Conservation (phyloP, 2,329 filamentous ascomycete species). For the Trichophyton equinum region DNA sequence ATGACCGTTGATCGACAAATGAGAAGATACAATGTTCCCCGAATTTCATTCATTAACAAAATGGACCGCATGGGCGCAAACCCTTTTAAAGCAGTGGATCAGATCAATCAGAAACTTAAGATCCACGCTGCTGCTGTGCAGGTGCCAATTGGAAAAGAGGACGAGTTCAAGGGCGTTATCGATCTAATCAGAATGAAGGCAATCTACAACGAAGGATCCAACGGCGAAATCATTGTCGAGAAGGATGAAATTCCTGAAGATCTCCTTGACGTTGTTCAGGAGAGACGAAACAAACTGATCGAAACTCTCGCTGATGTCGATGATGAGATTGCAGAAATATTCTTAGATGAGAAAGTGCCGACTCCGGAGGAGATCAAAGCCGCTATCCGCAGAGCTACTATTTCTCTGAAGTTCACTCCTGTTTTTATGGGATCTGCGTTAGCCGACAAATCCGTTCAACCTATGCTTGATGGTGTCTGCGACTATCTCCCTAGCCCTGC, state of each 20-base stretch:
- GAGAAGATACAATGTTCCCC: slow-evolving; percentile 92
- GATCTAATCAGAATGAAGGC: slow-evolving; percentile 87
- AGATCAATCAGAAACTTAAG: slow-evolving; percentile 94
- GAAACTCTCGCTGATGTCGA: slow-evolving; percentile 96
- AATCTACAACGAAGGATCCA: slow-evolving; percentile 77
- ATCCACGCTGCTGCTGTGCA: slow-evolving; percentile 87
- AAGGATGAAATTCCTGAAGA: slow-evolving; percentile 75
- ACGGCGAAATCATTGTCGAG: slow-evolving; percentile 63
- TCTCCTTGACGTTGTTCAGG: slow-evolving; percentile 59
- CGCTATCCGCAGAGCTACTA: slow-evolving; percentile 84
- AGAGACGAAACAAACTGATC: slow-evolving; percentile 75
- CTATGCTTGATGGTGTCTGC: slow-evolving; percentile 91
- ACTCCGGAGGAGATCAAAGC: slow-evolving; percentile 74
- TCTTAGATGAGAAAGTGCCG: slow-evolving; percentile 74
- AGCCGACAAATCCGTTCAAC: slow-evolving; percentile 87
- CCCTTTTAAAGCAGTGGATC: slow-evolving; percentile 92
- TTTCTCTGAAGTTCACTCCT: slow-evolving; percentile 76
- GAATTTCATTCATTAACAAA: slow-evolving; percentile 96
- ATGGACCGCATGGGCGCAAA: slow-evolving; percentile 99
- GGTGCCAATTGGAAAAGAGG: slow-evolving; percentile 84
- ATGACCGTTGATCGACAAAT: slow-evolving; percentile 98
- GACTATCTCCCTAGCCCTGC: slow-evolving; percentile 90
- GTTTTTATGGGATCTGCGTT: slow-evolving; percentile 95
- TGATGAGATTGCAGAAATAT: slow-evolving; percentile 92
- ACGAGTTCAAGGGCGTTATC: slow-evolving; percentile 82